Evolutionary conservation across 192 early-diverging fungal genomes (phyloP), one percentile per base, ranked within the genome.

Genomic region (Dispira simplex): DNA sequence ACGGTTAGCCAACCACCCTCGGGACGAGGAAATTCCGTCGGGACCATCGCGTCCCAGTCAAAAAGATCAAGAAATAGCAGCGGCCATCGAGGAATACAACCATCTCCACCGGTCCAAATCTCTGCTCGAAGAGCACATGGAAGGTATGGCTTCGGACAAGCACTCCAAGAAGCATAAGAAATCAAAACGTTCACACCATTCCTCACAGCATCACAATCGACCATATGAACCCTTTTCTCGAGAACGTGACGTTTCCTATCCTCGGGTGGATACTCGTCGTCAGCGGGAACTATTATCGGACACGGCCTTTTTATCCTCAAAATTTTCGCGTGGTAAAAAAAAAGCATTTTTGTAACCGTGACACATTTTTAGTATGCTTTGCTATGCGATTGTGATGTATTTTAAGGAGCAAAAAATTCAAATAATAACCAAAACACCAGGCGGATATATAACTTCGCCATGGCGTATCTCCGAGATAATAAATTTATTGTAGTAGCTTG

Each of bases 101-200:
- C 18, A 18, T 14, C 32, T 26, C 12, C 27, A 14, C 43, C 58
- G 58, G 32, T 44, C 58, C 25, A 60, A 60, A 43, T 60, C 58
- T 21, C 39, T 60, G 3, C 14, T 60, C 21, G 58, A 60, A 13
- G 58, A 60, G 58, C 58, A 60, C 39, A 28, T 28, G 26, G 58
- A 60, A 44, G 6, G 14, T 11, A 60, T 43, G 39, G 10, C 25
- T 21, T 21, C 18, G 28, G 58, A 60, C 13, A 27, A 60, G 16
- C 58, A 16, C 58, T 18, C 32, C 58, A 56, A 56, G n/a, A n/a
- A n/a, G 54, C 20, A 26, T 13, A 27, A 13, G 20, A 23, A 18
- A 26, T 20, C 54, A 27, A 26, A 26, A 20, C 25, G 28, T 44
- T n/a, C 8, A 1, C 32, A 27, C 8, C 26, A 44, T 11, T 13